Percentiles rank a stretch among this genome's conserved stretches.
phyloP scores from a whole-genome alignment of 2,329 filamentous ascomycete genomes.

The Fusarium poae region DNA sequence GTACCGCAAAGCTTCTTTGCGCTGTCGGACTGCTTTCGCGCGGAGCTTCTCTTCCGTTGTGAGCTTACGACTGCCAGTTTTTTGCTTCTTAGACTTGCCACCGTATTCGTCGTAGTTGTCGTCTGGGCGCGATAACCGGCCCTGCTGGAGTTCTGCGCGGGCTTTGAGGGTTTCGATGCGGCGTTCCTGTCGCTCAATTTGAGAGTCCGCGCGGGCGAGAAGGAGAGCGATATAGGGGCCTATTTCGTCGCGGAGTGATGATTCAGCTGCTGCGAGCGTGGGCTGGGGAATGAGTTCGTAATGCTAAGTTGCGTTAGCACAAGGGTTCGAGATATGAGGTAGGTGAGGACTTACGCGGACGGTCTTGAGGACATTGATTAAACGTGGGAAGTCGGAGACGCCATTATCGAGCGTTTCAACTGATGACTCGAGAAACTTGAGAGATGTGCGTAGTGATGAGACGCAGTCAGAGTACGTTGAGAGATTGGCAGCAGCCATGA shows the following conservation, averaged over 20 bases:
- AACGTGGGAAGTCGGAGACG: slow-evolving; percentile 69
- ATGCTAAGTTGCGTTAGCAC: slow-evolving; percentile 68
- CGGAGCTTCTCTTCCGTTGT: slow-evolving; percentile 66
- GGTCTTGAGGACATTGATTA: slow-evolving; percentile 68
- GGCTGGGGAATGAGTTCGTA: slow-evolving; percentile 93
- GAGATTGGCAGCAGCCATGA: slow-evolving; percentile 46
- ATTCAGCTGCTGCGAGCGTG: slow-evolving; percentile 83
- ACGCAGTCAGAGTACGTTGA: slow-evolving; percentile 69
- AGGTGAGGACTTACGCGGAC: slow-evolving; percentile 63
- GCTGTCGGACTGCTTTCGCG: slow-evolving; percentile 75
- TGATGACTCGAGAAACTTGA: slow-evolving; percentile 71
- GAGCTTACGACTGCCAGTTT: slow-evolving; percentile 56
- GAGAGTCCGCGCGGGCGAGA: slow-evolving; percentile 83
- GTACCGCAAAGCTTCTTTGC: slow-evolving; percentile 88
- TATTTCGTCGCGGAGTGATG: slow-evolving; percentile 87
- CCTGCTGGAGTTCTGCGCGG: slow-evolving; percentile 85
- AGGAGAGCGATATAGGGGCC: slow-evolving; percentile 86
- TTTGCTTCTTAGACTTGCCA: slow-evolving; percentile 40
- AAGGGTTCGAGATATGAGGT: neutral
- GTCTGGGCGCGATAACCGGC: slow-evolving; percentile 61
- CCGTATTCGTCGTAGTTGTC: slow-evolving; percentile 31
- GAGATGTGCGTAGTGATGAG: slow-evolving; percentile 69
- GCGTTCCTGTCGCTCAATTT: slow-evolving; percentile 84
- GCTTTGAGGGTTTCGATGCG: slow-evolving; percentile 87
- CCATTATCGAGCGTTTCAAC: slow-evolving; percentile 68